A percentile compares a stretch with the other conserved stretches of the same genome.
Evolutionary conservation across 108 stramenopile species (phyloP).

Genomic region (Schizochytrium sp.): DNA sequence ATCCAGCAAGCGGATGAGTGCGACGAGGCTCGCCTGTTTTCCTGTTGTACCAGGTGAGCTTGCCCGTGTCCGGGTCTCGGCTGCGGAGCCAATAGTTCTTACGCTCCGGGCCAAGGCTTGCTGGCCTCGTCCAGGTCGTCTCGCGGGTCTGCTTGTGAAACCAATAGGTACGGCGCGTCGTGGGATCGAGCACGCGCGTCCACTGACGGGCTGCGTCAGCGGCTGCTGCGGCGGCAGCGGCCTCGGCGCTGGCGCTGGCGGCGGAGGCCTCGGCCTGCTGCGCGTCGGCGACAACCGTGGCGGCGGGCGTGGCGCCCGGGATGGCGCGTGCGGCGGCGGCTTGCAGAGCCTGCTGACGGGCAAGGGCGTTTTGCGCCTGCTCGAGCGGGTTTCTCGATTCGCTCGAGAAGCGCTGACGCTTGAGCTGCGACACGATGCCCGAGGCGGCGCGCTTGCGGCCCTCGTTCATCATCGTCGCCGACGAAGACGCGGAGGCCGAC

Average conservation of each 20-base stretch:
- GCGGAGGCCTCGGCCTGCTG: neutral
- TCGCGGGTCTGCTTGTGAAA: neutral
- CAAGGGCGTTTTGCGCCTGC: neutral
- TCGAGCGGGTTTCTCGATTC: neutral
- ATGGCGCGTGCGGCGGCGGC: neutral
- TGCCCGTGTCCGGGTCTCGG: neutral
- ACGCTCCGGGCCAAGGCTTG: neutral
- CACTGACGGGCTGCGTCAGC: too few relatives aligned
- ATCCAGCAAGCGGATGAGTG: neutral
- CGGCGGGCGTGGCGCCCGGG: too few relatives aligned
- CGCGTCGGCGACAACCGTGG: neutral
- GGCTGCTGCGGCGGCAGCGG: neutral
- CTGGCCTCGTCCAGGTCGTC: neutral
- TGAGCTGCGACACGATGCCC: neutral
- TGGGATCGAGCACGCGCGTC: neutral
- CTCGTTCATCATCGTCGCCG: neutral
- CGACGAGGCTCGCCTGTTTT: neutral
- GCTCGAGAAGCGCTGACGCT: neutral
- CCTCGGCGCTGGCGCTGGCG: neutral
- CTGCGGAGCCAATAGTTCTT: neutral
- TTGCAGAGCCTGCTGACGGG: neutral
- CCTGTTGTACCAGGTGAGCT: neutral
- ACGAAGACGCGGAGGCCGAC: neutral
- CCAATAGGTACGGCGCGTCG: neutral
- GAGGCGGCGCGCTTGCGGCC: neutral